Evolutionary conservation across 352 stramenopile species (phyloP), one percentile per base, ranked within the genome.

Genomic region (Phytopythium oedochilum): DNA sequence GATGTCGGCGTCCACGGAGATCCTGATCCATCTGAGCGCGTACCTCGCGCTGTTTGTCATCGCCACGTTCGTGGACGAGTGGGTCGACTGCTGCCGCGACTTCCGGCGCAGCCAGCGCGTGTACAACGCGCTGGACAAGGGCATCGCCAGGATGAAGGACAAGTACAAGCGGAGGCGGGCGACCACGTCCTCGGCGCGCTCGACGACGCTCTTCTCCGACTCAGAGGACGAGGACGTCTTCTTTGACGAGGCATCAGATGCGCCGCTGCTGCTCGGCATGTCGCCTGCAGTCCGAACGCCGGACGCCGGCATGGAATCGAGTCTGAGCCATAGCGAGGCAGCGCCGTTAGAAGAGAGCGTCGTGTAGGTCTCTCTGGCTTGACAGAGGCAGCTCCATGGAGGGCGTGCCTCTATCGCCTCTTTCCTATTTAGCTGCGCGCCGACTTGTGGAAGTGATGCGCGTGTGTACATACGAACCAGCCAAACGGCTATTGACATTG

Each of bases 11-110:
- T 63, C 63, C 3, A 75, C 67, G 3, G 67, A 75, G 40, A 75
- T 75, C 22, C 28, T 75, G 45, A 63, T 75, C 9, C 67, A 75
- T 36, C 56, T 75, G 45, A 72, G 63, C 15, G 63, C 55, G 50
- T 75, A 75, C 57, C 60, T 75, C 28, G 51, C 55, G 34, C 48
- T 75, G 12, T 70, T 75, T 48, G 64, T 73, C 3, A 59, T 75
- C 55, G 68, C 68, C 5, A 36, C 64, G 31, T 75, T 73, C 40
- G 59, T 75, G 26, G 68, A 75, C 46, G 60, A 75, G 20, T 75
- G 68, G 60, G 64, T 70, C 20, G 68, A 75, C 20, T 75, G 64
- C 31, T 70, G 68, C 55, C 61, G 68, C 25, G 68, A 75, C 38
- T 70, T 64, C 31, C 55, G 68, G 9, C 57, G 68, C 45, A 70